Base-by-base conservation (phyloP, 176 grass and related monocot species). In the Carex kokanica region DNA sequence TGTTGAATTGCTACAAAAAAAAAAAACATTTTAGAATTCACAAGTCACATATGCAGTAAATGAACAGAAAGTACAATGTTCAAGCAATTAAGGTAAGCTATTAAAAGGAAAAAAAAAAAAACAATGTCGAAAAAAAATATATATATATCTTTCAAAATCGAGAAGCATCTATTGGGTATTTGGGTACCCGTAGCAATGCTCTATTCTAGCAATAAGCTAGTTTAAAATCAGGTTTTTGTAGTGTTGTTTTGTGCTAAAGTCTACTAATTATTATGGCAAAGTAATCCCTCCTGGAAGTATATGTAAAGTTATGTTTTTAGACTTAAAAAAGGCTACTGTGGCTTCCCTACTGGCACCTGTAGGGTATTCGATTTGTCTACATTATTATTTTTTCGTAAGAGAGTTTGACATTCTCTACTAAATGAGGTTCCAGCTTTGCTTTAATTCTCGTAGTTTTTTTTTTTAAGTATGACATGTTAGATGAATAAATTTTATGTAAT, bases 211-310 rank as follows among this genome's bases (percentile, higher is more conserved):
- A 81, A 32, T 32, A 25, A 25, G 25, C 25, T 25, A 0, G 63
- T 47, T 81, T 81, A 64, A 49, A 27, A 81, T 65, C 40, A 17
- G 47, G 45, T n/a, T 81, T 81, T 38, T 11, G 12, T 81, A 24
- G 58, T 65, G 53, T 81, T 74, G n/a, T 60, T 81, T 62, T 81
- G 13, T 62, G 59, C 59, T 47, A 81, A 81, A 81, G 79, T 81
- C 79, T 64, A 4, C 79, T 60, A 64, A 81, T 81, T 81, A 81
- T 64, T 81, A n/a, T 64, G 8, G 2, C 59, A 81, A 81, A 65
- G 38, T 23, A 24, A 81, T 65, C n/a, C 10, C 32, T 24, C 23
- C 9, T 65, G 10, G 1, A 34, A 81, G 49, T 81, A 27, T 64
- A 60, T 49, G 59, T 81, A 81, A 81, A 81, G 78, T 41, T 41